Evolutionary conservation across 2,329 filamentous ascomycete genomes (phyloP).

Genomic region (Arthrobotrys entomopaga): DNA sequence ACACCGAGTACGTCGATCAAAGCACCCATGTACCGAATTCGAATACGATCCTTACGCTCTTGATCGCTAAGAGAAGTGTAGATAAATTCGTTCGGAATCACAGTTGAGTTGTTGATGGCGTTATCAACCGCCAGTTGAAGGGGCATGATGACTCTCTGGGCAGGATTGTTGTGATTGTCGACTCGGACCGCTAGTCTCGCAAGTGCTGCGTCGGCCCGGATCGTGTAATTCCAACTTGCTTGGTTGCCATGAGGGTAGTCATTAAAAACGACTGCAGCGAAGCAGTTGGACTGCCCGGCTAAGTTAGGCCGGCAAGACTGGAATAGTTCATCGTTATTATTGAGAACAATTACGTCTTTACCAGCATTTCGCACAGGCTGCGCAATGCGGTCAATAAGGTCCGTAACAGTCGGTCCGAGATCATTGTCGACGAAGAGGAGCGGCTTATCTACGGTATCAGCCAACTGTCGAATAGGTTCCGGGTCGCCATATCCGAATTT

Average conservation of each 20-base stretch:
- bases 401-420: conserved; percentile 60
- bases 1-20: conserved; percentile 81
- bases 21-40: conserved; percentile 66
- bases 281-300: conserved; percentile 76
- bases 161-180: conserved; percentile 74
- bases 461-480: conserved; percentile 72
- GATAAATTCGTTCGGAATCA: conserved; percentile 73
- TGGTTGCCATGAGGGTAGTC: conserved; percentile 75
- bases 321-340: conserved; percentile 70
- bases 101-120: conserved; percentile 70
- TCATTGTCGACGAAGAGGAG: conserved; percentile 83
- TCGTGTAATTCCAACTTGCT: conserved; percentile 83
- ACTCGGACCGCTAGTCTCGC: conserved; percentile 61
- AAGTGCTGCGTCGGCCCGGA: conserved; percentile 78
- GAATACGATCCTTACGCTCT: conserved; percentile 74
- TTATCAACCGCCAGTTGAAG: conserved; percentile 81
- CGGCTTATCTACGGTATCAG: conserved; percentile 68
- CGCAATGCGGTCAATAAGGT: conserved; percentile 56
- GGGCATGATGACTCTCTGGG: conserved; percentile 77
- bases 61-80: conserved; percentile 78
- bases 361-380: conserved; percentile 57
- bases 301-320: conserved; percentile 72
- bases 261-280: conserved; percentile 77
- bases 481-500: conserved; percentile 76
- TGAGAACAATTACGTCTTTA: conserved; percentile 66